Conservation (phyloP, 2,329 filamentous ascomycete genomes). For the Coniochaeta sp. region DNA sequence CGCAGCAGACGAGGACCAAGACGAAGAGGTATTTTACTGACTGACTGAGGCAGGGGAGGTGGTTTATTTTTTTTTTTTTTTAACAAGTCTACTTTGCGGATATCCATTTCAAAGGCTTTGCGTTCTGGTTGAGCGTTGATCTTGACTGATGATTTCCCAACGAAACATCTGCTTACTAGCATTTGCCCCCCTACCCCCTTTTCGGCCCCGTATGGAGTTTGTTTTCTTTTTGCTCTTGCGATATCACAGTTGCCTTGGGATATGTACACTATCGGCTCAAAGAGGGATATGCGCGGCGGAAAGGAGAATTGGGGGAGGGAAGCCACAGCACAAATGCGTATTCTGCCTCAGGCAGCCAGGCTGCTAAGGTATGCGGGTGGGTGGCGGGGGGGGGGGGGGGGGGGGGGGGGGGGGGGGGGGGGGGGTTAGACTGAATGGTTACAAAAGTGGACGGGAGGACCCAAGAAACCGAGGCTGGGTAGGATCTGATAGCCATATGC, state of each 20-base stretch:
- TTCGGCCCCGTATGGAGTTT: not conserved
- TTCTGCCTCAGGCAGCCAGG: not conserved
- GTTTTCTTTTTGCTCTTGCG: not conserved
- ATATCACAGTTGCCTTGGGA: not conserved
- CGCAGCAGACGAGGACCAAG: conserved; percentile 56
- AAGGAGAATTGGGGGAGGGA: no score
- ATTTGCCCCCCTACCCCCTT: not conserved
- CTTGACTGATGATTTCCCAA: not conserved
- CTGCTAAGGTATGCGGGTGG: not conserved
- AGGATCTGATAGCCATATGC: not conserved
- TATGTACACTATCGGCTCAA: not conserved
- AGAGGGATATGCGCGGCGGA: no score
- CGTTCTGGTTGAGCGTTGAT: not conserved
- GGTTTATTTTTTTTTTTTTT: not conserved
- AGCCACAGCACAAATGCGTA: no score
- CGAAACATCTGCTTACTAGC: not conserved
- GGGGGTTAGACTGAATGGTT: not conserved
- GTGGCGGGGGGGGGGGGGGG: not conserved
- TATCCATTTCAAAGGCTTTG: not conserved
- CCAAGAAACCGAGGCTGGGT: not conserved
- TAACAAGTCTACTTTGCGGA: not conserved
- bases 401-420: not conserved
- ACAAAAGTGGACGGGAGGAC: no score
- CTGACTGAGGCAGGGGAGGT: not conserved
- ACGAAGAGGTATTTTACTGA: conserved; percentile 67